phyloP scores from a whole-genome alignment of 2,329 filamentous ascomycete species.

The Ascosphaera apis region DNA sequence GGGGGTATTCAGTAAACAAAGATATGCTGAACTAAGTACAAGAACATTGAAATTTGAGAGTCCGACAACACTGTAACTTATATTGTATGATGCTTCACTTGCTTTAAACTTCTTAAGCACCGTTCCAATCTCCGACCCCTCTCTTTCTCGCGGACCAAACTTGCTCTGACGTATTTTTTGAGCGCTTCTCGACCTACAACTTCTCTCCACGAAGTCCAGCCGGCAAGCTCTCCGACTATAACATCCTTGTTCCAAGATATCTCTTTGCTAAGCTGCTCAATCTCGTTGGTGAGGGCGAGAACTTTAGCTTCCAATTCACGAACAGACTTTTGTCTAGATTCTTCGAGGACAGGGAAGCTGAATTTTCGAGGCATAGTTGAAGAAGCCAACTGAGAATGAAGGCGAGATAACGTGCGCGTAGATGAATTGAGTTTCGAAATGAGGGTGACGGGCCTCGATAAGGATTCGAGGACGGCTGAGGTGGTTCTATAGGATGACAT shows the following conservation, averaged over 20 bases:
- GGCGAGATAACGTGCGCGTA: conserved; percentile 55
- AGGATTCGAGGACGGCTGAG: conserved; percentile 53
- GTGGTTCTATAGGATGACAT: conserved; percentile 66
- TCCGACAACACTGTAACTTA: no score
- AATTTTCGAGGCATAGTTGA: conserved; percentile 23
- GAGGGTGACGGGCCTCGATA: conserved; percentile 56
- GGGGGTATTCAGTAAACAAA: no score
- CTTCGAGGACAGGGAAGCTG: conserved; percentile 41
- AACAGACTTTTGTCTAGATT: conserved; percentile 58
- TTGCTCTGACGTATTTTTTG: conserved; percentile 49
- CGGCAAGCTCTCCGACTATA: conserved; percentile 73
- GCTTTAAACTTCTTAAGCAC: conserved; percentile 41
- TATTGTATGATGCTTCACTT: no score
- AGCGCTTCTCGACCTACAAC: conserved; percentile 53
- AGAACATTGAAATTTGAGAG: no score
- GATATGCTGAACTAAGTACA: no score
- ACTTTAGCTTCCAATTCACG: conserved; percentile 70
- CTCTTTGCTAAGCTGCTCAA: conserved; percentile 54
- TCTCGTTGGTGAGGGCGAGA: conserved; percentile 43
- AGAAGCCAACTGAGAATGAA: conserved; percentile 51
- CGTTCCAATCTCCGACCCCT: conserved; percentile 59
- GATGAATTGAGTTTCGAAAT: conserved; percentile 54
- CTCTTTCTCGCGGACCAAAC: conserved; percentile 59
- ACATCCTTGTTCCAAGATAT: conserved; percentile 81
- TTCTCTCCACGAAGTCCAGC: conserved; percentile 80